Evolutionary conservation across 352 stramenopile species (phyloP).

Genomic region (Pythium brachiatum): DNA sequence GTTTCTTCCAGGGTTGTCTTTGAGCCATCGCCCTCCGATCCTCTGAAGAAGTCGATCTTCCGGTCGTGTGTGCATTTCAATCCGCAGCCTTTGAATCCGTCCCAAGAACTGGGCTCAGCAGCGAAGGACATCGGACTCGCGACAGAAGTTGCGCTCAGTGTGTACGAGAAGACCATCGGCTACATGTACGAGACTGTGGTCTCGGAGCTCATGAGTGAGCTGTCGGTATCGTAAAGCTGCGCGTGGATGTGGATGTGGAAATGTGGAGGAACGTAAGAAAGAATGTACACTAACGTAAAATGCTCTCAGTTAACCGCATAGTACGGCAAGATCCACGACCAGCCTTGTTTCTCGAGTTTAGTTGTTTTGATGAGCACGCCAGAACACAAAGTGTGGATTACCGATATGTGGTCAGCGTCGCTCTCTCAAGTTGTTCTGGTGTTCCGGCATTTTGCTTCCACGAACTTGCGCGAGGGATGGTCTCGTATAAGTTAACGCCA

Average conservation of each 20-base stretch:
- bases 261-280: background rate
- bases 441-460: too few relatives aligned
- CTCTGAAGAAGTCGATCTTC: conserved; percentile 41
- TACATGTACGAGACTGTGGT: conserved; percentile 18
- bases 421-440: too few relatives aligned
- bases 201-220: conserved; percentile 12
- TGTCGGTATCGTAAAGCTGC: background rate
- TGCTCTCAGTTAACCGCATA: too few relatives aligned
- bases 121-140: conserved; percentile 39
- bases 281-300: conserved; percentile 1
- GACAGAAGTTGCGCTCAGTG: conserved; percentile 29
- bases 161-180: conserved; percentile 26
- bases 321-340: too few relatives aligned
- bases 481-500: conserved; percentile 15
- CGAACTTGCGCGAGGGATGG: too few relatives aligned
- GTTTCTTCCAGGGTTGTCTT: conserved; percentile 36
- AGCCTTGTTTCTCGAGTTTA: too few relatives aligned
- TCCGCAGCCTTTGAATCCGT: conserved; percentile 27
- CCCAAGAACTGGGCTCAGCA: conserved; percentile 20
- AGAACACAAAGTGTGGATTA: too few relatives aligned
- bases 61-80: conserved; percentile 48
- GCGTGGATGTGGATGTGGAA: background rate
- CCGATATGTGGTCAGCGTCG: too few relatives aligned
- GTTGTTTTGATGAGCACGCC: too few relatives aligned
- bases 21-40: conserved; percentile 36